Evolutionary conservation across 2,329 filamentous ascomycete species (phyloP).

Genomic region (Fonsecaea pugnacius): DNA sequence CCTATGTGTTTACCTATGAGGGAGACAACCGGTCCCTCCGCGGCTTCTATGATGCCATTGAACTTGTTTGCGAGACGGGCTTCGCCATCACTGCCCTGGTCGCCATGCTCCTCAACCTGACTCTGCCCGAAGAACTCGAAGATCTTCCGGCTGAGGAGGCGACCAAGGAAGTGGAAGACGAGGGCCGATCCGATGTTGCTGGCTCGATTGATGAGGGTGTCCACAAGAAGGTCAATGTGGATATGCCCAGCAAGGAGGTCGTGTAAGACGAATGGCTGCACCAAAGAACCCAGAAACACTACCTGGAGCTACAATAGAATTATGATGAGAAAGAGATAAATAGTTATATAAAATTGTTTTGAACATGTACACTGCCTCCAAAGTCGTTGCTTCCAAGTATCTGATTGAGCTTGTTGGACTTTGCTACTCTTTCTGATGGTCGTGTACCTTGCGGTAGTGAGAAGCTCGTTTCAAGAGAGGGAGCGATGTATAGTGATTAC

Average conservation of each 20-base stretch:
- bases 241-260: conserved; percentile 25
- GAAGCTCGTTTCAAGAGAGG: neutral
- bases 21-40: conserved; percentile 71
- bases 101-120: conserved; percentile 73
- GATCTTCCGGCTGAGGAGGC: conserved; percentile 53
- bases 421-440: neutral
- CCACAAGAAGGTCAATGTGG: conserved; percentile 16
- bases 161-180: conserved; percentile 30
- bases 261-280: conserved; percentile 19
- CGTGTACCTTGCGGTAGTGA: neutral
- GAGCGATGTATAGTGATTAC: neutral
- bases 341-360: neutral
- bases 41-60: conserved; percentile 56
- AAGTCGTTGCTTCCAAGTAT: neutral
- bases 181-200: conserved; percentile 7
- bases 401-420: neutral
- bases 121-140: conserved; percentile 75
- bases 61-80: conserved; percentile 69
- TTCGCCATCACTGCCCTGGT: conserved; percentile 70
- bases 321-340: neutral
- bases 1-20: conserved; percentile 51
- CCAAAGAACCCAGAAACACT: neutral
- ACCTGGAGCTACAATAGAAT: neutral
- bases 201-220: conserved; percentile 4
- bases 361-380: neutral